These are phyloP conservation scores for Kodamaea plutei DNA, from an alignment of 1,139 yeast genomes.

Conservation along the genomic window DNA sequence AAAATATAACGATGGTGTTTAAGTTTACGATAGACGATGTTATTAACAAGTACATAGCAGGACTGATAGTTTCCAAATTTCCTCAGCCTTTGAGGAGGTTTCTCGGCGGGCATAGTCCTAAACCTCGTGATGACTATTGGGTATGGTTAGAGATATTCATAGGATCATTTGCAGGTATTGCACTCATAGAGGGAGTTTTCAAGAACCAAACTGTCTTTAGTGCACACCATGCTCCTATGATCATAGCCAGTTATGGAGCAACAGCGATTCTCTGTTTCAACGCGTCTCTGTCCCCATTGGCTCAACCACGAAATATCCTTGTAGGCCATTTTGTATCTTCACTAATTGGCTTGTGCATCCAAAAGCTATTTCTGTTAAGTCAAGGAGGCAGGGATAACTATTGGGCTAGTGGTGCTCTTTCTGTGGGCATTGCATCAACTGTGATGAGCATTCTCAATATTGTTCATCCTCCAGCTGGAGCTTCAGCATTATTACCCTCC, in stretches of 20 bases:
- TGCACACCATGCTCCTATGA: slow-evolving; percentile 44
- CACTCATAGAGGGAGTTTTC: slow-evolving; percentile 50
- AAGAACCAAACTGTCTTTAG: slow-evolving; percentile 42
- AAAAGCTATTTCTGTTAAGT: slow-evolving; percentile 49
- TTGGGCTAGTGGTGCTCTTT: slow-evolving; percentile 60
- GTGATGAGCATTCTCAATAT: slow-evolving; percentile 55
- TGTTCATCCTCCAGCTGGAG: slow-evolving; percentile 76
- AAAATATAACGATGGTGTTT: no score
- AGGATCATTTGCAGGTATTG: slow-evolving; percentile 50
- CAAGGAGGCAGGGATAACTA: slow-evolving; percentile 39
- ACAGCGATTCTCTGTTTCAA: slow-evolving; percentile 61
- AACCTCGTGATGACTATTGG: slow-evolving; percentile 35
- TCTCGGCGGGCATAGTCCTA: slow-evolving; percentile 30
- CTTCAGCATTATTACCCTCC: slow-evolving; percentile 61
- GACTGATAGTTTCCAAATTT: slow-evolving; percentile 23
- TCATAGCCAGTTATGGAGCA: slow-evolving; percentile 65
- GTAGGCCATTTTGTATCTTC: slow-evolving; percentile 56
- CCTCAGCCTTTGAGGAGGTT: slow-evolving; percentile 28
- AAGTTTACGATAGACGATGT: slow-evolving; percentile 37
- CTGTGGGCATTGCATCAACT: slow-evolving; percentile 55
- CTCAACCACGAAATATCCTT: slow-evolving; percentile 62
- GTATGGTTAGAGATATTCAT: slow-evolving; percentile 48
- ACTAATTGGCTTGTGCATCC: slow-evolving; percentile 51
- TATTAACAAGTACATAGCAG: slow-evolving; percentile 27
- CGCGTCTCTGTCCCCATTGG: slow-evolving; percentile 53